Evolutionary conservation across 495 filamentous ascomycete genomes (phyloP).

Genomic region (Oleoguttula mirabilis): DNA sequence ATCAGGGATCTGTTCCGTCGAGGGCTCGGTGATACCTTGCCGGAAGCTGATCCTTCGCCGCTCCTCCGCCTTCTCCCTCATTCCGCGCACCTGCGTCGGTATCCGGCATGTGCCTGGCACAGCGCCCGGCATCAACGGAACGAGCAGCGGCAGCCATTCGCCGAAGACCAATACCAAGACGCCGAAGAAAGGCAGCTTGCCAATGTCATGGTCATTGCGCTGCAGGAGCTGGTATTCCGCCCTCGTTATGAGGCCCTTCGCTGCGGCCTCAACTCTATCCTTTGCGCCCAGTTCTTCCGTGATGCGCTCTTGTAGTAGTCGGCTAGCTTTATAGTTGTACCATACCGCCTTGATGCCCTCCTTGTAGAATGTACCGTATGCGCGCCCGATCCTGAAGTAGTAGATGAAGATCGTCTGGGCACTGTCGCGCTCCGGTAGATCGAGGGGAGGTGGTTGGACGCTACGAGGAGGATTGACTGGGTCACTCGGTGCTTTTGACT

Average conservation of each 20-base stretch:
- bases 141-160: slow-evolving; percentile 69
- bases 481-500: slow-evolving; percentile 1
- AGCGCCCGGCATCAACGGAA: slow-evolving; percentile 48
- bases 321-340: slow-evolving; percentile 40
- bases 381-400: slow-evolving; percentile 40
- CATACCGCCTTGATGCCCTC: slow-evolving; percentile 59
- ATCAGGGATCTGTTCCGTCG: slow-evolving; percentile 22
- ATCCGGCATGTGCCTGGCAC: slow-evolving; percentile 74
- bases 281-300: slow-evolving; percentile 15
- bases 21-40: slow-evolving; percentile 10
- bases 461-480: slow-evolving; percentile 45
- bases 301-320: slow-evolving; percentile 33
- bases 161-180: slow-evolving; percentile 64
- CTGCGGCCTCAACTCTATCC: slow-evolving; percentile 20
- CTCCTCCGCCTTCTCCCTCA: slow-evolving; percentile 39
- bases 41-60: slow-evolving; percentile 35
- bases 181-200: slow-evolving; percentile 62
- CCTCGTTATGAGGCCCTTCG: slow-evolving; percentile 33
- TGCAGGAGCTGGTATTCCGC: slow-evolving; percentile 52
- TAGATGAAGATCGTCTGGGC: slow-evolving; percentile 33
- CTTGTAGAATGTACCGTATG: slow-evolving; percentile 75
- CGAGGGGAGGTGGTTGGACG: slow-evolving; percentile 48
- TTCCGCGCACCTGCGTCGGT: slow-evolving; percentile 54
- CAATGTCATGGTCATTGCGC: slow-evolving; percentile 55
- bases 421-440: slow-evolving; percentile 35